Evolutionary conservation across 176 grass and related monocot species (phyloP).

Genomic region (Cenchrus purpureus): DNA sequence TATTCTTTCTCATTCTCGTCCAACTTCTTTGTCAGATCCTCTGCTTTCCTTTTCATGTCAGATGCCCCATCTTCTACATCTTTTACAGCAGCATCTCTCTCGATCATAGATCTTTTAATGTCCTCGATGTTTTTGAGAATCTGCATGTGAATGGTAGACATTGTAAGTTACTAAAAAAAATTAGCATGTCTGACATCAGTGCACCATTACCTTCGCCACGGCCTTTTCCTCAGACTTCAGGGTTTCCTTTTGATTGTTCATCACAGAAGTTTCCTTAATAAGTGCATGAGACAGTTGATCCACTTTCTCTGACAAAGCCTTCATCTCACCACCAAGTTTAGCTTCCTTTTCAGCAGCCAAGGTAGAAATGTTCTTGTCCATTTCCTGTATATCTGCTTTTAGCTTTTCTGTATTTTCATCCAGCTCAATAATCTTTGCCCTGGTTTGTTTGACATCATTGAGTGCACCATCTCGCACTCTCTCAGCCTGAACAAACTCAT

Average conservation of each 20-base stretch:
- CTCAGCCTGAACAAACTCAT: slow-evolving; percentile 88
- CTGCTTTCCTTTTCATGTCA: slow-evolving; percentile 78
- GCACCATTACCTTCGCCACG: slow-evolving; percentile 63
- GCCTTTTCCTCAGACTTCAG: slow-evolving; percentile 70
- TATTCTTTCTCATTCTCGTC: slow-evolving; percentile 90
- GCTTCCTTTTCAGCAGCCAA: slow-evolving; percentile 84
- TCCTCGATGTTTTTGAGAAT: slow-evolving; percentile 82
- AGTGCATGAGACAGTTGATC: slow-evolving; percentile 75
- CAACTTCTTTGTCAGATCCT: slow-evolving; percentile 67
- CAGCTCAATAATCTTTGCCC: slow-evolving; percentile 67
- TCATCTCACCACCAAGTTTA: slow-evolving; percentile 73
- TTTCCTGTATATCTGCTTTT: slow-evolving; percentile 75
- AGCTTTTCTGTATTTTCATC: slow-evolving; percentile 66
- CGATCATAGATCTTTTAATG: slow-evolving; percentile 70
- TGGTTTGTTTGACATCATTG: slow-evolving; percentile 66
- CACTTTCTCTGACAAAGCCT: slow-evolving; percentile 70
- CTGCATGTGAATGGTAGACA: slow-evolving; percentile 44
- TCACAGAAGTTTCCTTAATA: slow-evolving; percentile 91
- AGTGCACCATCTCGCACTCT: slow-evolving; percentile 62
- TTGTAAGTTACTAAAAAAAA: slow-evolving; percentile 38
- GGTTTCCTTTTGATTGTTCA: slow-evolving; percentile 85
- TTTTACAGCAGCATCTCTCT: slow-evolving; percentile 79
- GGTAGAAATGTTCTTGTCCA: slow-evolving; percentile 69
- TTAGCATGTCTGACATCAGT: background rate
- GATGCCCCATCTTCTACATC: slow-evolving; percentile 69